A percentile compares a stretch with the other conserved stretches of the same genome.
Conservation (phyloP, 441 rosid species). For the Metrosideros polymorpha region DNA sequence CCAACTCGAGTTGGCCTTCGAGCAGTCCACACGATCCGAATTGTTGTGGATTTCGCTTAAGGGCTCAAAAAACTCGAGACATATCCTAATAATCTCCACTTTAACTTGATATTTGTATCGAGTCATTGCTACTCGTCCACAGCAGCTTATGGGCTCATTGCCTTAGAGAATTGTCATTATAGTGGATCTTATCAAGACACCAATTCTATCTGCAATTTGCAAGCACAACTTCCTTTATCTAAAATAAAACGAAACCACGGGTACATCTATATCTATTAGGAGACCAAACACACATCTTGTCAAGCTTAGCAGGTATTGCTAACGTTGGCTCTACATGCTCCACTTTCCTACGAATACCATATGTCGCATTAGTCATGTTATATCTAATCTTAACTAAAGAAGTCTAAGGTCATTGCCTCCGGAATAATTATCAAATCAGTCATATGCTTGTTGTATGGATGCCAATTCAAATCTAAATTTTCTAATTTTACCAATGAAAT, state of each 20-base stretch:
- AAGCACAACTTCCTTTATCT: neutral
- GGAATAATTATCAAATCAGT: no score
- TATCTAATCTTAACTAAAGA: neutral
- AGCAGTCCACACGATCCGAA: neutral
- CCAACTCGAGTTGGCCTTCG: no score
- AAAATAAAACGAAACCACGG: no score
- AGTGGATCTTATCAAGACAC: neutral
- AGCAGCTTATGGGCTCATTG: no score
- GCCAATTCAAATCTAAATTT: no score
- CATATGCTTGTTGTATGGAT: no score
- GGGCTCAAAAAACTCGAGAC: neutral
- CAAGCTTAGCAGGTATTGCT: neutral
- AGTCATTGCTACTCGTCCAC: fast-evolving
- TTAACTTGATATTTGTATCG: neutral
- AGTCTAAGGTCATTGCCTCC: neutral
- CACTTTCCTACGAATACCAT: neutral
- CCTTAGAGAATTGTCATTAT: no score
- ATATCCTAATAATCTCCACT: neutral
- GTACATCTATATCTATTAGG: neutral
- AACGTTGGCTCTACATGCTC: neutral
- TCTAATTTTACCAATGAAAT: no score
- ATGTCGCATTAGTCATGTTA: neutral
- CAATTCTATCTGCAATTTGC: neutral
- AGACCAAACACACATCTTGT: neutral
- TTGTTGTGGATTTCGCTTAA: neutral